Base-by-base conservation (phyloP, 176 grass and related monocot genomes). In the Puccinellia tenuiflora region DNA sequence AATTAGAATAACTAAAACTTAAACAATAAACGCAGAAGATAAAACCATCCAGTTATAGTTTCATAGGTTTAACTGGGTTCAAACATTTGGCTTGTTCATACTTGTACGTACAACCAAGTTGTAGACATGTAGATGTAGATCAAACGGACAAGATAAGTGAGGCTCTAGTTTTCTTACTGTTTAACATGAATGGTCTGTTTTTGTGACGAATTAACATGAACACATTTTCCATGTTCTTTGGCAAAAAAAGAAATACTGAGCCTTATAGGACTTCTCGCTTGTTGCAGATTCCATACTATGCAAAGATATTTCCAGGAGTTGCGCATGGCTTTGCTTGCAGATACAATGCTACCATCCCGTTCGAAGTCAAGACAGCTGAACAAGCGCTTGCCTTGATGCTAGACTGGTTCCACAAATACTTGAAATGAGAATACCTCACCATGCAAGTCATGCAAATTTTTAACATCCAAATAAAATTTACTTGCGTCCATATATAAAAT, bases 221-320 rank as follows among this genome's bases (percentile, higher is more conserved):
- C 43, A 3, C 0, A 45, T 3, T 46, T 15, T 46, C 54, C 43
- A 46, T 37, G 12, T 22, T 15, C 6, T 15, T 43, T 43, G 42
- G 21, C 18, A 68, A 38, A 68, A 69, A 69, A 5, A 2, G 3
- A 68, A 22, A 68, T n/a, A n/a, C n/a, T 7, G 43, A 46, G n/a
- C 14, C n/a, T 79, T 15, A 71, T 37, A 28, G 50, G 30, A 35
- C 4, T 1, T 45, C n/a, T n/a, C 43, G 1, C 6, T 25, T 73
- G 30, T 71, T 78, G 64, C 55, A 88, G 86, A 34, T 88, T 55
- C 75, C 56, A 48, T 84, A 88, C 81, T 88, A 55, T 2, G 45
- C 55, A 6, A 79, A 53, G 51, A 37, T 88, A 55, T 88, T 88
- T 15, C 75, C 25, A 21, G 7, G 57, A 38, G 46, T 46, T 65